These are phyloP conservation scores for Teunomyces kruisii DNA, from an alignment of 805 yeast species.

Conservation along the genomic window DNA sequence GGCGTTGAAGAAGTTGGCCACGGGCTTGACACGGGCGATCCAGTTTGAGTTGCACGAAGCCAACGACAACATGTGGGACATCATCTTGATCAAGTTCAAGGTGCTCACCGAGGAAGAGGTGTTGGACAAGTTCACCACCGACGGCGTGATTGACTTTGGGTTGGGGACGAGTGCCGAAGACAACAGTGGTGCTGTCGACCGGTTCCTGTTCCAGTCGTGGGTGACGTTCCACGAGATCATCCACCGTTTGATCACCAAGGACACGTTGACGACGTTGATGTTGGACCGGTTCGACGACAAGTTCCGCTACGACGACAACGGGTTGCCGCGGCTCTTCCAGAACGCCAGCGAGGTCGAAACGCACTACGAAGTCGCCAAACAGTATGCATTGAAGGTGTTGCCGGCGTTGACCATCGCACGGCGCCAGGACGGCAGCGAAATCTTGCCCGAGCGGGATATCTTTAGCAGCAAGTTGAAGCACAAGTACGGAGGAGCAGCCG, in stretches of 20 bases:
- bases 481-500: slow-evolving; percentile 21
- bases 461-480: slow-evolving; percentile 24
- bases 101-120: slow-evolving; percentile 7
- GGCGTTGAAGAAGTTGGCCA: slow-evolving; percentile 46
- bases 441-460: slow-evolving; percentile 58
- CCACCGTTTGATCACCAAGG: slow-evolving; percentile 64
- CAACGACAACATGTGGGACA: slow-evolving; percentile 17
- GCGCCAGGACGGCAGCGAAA: slow-evolving; percentile 50
- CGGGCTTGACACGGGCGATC: slow-evolving; percentile 40
- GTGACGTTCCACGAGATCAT: slow-evolving; percentile 53
- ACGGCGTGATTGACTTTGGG: slow-evolving; percentile 52
- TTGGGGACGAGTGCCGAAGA: slow-evolving; percentile 54
- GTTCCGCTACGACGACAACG: slow-evolving; percentile 81
- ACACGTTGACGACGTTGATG: slow-evolving; percentile 60
- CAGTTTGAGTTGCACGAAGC: slow-evolving; percentile 16
- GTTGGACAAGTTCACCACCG: slow-evolving; percentile 10
- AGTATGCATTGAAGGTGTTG: slow-evolving; percentile 53
- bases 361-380: slow-evolving; percentile 60
- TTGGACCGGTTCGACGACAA: slow-evolving; percentile 79
- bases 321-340: slow-evolving; percentile 80
- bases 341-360: slow-evolving; percentile 70
- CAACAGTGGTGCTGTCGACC: slow-evolving; percentile 40
- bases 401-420: slow-evolving; percentile 52
- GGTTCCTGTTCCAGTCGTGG: slow-evolving; percentile 65
- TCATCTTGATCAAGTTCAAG: slow-evolving; percentile 19